Base-by-base conservation (phyloP, 495 filamentous ascomycete species). In the Sabuloglossum arenarium region DNA sequence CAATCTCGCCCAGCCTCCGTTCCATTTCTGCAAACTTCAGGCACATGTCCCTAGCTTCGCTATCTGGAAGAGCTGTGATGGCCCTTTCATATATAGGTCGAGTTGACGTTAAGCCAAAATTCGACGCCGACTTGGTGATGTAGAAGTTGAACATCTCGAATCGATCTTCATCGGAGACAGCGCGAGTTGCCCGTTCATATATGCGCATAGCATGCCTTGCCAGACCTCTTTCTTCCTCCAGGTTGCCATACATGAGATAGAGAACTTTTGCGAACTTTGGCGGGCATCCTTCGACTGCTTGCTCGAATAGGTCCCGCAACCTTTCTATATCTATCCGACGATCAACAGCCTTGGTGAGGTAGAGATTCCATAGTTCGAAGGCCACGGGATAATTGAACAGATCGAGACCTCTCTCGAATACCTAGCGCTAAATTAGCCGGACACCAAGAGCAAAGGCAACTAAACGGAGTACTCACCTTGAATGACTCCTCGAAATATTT, bases 1-100 rank as follows among this genome's bases (percentile, higher is more conserved):
- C 91, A 64, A 99, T 95, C 68, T 99, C 91, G 55, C 91, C 91
- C 0, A 99, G 79, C 21, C 91, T 68, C 61, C 93, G 79, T 74
- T 99, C 91, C 93, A 97, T 97, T 66, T 99, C 91, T 9, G 91
- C 93, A 60, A 96, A 99, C 65, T 96, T 97, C 63, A 97, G 79
- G 69, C 93, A 97, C 93, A 97, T 99, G 61, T 93, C 86, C 63
- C 85, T 83, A 5, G 91, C 91, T 70, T 97, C 91, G 62, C 79
- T 82, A 66, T 99, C 93, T 0, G 93, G 91, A 28, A 99, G 73
- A 25, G 88, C 84, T 5, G 84, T 81, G 55, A 99, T 93, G 21
- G 90, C 89, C 47, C 88, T 81, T 69, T 97, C 91, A 71, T 99
- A 99, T 66, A 99, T 97, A 0, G 86, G 81, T 34, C 91, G 75